Conservation (phyloP, 305 asterid genomes). For the Solanum chacoense region DNA sequence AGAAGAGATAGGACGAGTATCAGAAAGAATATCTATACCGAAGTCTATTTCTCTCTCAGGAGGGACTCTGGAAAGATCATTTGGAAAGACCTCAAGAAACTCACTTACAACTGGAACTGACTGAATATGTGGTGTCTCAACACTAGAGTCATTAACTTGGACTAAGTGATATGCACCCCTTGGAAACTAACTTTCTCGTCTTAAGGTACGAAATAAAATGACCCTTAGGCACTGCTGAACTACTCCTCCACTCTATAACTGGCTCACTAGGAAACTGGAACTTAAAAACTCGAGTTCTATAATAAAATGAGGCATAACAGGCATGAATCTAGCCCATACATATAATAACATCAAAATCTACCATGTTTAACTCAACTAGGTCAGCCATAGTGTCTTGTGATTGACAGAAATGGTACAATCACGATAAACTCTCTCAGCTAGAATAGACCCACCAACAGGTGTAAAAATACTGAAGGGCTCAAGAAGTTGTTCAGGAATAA, state of each 20-base stretch:
- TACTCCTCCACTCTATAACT: not conserved
- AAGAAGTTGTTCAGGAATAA: not conserved
- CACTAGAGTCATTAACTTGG: not conserved
- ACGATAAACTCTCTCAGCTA: not conserved
- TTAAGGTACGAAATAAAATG: no score
- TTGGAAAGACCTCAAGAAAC: not conserved
- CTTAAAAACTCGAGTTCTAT: not conserved
- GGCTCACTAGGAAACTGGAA: not conserved
- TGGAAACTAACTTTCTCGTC: not conserved
- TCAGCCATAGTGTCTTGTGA: not conserved
- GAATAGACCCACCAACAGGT: not conserved
- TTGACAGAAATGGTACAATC: not conserved
- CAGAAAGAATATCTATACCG: no score
- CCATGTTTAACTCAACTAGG: not conserved
- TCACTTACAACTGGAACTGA: not conserved
- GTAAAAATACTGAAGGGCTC: not conserved
- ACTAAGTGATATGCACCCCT: not conserved
- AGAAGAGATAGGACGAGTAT: not conserved
- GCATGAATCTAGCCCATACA: not conserved
- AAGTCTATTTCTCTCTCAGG: not conserved
- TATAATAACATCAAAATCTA: not conserved
- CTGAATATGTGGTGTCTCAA: not conserved
- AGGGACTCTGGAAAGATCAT: not conserved
- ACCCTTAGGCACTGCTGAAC: not conserved
- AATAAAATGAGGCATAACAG: not conserved